phyloP scores from a whole-genome alignment of 2,329 filamentous ascomycete genomes.

The Sporothrix protearum region DNA sequence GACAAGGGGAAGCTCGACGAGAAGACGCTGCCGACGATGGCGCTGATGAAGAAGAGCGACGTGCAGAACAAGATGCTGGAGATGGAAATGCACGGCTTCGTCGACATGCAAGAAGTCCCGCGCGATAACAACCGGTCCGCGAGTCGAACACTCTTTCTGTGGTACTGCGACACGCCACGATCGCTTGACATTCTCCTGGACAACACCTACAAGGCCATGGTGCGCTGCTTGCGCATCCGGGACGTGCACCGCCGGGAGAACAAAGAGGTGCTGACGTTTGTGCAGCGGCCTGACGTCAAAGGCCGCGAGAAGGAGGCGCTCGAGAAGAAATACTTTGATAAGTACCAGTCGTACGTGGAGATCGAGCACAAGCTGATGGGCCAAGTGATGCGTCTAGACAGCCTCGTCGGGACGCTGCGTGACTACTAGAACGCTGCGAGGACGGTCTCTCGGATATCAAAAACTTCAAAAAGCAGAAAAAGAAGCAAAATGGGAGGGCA shows the following conservation, averaged over 20 bases:
- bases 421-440: slow-evolving; percentile 57
- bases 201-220: slow-evolving; percentile 85
- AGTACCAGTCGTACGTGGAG: slow-evolving; percentile 56
- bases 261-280: slow-evolving; percentile 71
- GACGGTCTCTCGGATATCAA: background rate
- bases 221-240: slow-evolving; percentile 76
- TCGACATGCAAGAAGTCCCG: slow-evolving; percentile 92
- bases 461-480: background rate
- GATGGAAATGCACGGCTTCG: slow-evolving; percentile 80
- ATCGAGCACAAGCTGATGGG: slow-evolving; percentile 71
- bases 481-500: background rate
- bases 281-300: slow-evolving; percentile 79
- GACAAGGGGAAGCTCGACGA: slow-evolving; percentile 93
- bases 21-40: slow-evolving; percentile 75
- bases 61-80: slow-evolving; percentile 79
- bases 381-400: slow-evolving; percentile 78
- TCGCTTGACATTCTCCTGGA: slow-evolving; percentile 69
- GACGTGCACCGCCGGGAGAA: slow-evolving; percentile 70
- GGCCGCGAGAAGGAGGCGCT: slow-evolving; percentile 80
- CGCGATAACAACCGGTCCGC: slow-evolving; percentile 79
- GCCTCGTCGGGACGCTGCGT: slow-evolving; percentile 75
- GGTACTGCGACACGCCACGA: slow-evolving; percentile 80
- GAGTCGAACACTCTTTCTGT: slow-evolving; percentile 82
- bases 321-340: slow-evolving; percentile 66
- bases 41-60: slow-evolving; percentile 79